Conservation (phyloP, 139 green algal genomes). For the Edaphochlamys debaryana region DNA sequence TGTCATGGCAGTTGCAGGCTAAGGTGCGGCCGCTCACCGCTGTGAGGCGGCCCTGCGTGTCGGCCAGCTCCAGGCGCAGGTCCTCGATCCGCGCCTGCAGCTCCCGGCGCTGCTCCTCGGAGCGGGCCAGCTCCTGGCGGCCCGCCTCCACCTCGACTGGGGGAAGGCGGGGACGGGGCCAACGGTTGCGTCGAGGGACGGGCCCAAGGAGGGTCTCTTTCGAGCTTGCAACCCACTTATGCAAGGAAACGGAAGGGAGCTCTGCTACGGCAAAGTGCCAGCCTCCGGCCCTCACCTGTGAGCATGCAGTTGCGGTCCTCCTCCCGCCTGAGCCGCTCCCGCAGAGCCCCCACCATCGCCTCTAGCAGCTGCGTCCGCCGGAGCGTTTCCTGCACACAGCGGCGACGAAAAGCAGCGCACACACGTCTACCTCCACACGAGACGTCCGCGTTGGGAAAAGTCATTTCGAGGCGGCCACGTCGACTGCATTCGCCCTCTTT, state of each 20-base stretch:
- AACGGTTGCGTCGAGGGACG: too few relatives aligned
- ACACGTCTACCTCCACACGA: neutral
- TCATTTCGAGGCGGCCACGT: neutral
- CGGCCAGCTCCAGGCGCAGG: slow-evolving; percentile 13
- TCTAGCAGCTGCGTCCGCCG: slow-evolving; percentile 44
- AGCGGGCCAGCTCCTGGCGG: slow-evolving; percentile 16
- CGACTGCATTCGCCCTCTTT: too few relatives aligned
- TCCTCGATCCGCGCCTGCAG: slow-evolving; percentile 31
- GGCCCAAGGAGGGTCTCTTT: neutral
- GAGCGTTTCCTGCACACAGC: slow-evolving; percentile 30
- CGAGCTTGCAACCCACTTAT: neutral
- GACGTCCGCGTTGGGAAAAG: neutral
- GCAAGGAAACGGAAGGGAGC: neutral
- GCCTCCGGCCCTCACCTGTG: neutral
- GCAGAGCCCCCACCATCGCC: slow-evolving; percentile 41
- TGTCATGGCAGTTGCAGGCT: neutral
- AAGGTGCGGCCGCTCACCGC: neutral
- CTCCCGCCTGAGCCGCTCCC: slow-evolving; percentile 40
- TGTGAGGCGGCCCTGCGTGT: slow-evolving; percentile 15
- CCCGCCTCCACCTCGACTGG: slow-evolving; percentile 42
- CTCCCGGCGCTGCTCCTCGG: slow-evolving; percentile 20
- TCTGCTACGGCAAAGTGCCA: too few relatives aligned
- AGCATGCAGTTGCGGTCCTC: slow-evolving; percentile 31
- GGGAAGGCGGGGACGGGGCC: too few relatives aligned
- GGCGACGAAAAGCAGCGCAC: neutral